Evolutionary conservation across 108 stramenopile genomes (phyloP), one percentile per base, ranked within the genome.

Genomic region (Chaetoceros tenuissimus): DNA sequence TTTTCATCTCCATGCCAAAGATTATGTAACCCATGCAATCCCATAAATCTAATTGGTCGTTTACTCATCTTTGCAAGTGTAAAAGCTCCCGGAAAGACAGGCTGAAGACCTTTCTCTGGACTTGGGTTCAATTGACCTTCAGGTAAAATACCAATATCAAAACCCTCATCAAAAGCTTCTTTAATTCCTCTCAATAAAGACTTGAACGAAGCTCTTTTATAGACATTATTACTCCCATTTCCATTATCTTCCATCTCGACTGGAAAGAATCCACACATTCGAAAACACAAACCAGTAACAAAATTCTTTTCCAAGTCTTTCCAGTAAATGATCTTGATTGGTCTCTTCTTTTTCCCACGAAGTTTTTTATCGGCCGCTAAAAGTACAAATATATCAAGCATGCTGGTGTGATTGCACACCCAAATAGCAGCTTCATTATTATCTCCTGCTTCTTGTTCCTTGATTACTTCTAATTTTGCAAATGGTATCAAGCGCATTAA

Each of bases 101-200:
- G 82, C 48, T 80, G 67, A 21, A 88, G 54, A 8, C 84, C 82
- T 16, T 75, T 53, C 55, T 83, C 79, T 5, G 90, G 90, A 16
- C 60, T 64, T 0, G 90, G 90, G 64, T 92, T 92, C 43, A 86
- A 63, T 60, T 92, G 90, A 30, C 90, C 90, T 62, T 92, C 90
- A 0, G 90, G 90, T 29, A 88, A 48, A 28, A 92, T 78, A 1
- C 82, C 76, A 57, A 92, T 74, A 61, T 92, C 90, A 60, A 85
- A 92, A 0, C 90, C 90, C 27, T 87, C 84, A 10, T 54, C 64
- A 47, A 92, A 80, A 2, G 84, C 84, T 43, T 68, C 62, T 47
- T 88, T 81, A 40, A 75, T 66, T 18, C 62, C 53, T 46, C 75
- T 74, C 27, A 92, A 52, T 44, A 92, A 64, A 1, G 48, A 55